Conservation (phyloP, 805 yeast genomes). For the Komagataella pseudopastoris region DNA sequence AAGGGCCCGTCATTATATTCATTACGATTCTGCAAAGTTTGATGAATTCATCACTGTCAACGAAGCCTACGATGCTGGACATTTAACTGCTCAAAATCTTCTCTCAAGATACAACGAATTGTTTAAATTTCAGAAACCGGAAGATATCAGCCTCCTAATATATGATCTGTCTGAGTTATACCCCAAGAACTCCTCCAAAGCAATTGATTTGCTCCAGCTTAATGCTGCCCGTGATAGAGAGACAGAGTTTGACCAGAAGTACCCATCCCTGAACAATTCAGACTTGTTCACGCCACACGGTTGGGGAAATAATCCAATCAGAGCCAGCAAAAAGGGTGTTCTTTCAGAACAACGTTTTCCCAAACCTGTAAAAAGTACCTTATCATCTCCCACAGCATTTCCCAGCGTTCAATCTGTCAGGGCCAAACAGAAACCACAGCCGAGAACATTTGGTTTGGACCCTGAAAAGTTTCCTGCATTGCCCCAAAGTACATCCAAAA, state of each 20-base stretch:
- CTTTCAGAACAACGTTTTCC: neutral
- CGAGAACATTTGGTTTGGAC: slow-evolving; percentile 2
- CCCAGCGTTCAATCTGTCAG: neutral
- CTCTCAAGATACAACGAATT: slow-evolving; percentile 30
- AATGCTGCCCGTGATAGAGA: slow-evolving; percentile 12
- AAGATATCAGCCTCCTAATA: slow-evolving; percentile 43
- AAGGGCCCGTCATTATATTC: slow-evolving; percentile 69
- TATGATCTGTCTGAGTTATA: slow-evolving; percentile 48
- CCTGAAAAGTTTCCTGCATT: slow-evolving; percentile 15
- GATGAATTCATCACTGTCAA: slow-evolving; percentile 36
- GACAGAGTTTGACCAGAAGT: slow-evolving; percentile 21
- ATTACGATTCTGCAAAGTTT: slow-evolving; percentile 33
- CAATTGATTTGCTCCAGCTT: slow-evolving; percentile 21
- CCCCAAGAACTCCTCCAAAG: slow-evolving; percentile 29
- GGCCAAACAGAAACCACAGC: neutral
- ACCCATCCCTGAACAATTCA: slow-evolving; percentile 33
- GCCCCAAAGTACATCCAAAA: slow-evolving; percentile 25
- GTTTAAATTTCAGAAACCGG: slow-evolving; percentile 24
- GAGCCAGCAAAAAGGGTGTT: neutral
- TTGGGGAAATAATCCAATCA: neutral
- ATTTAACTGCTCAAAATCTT: slow-evolving; percentile 34
- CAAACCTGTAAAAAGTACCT: neutral
- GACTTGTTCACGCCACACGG: slow-evolving; percentile 2
- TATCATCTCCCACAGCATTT: neutral
- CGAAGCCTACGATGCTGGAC: slow-evolving; percentile 28